Percentiles rank a stretch among this genome's conserved stretches.
Evolutionary conservation across 2,329 filamentous ascomycete species (phyloP).

Genomic region (Lecanicillium sp.): DNA sequence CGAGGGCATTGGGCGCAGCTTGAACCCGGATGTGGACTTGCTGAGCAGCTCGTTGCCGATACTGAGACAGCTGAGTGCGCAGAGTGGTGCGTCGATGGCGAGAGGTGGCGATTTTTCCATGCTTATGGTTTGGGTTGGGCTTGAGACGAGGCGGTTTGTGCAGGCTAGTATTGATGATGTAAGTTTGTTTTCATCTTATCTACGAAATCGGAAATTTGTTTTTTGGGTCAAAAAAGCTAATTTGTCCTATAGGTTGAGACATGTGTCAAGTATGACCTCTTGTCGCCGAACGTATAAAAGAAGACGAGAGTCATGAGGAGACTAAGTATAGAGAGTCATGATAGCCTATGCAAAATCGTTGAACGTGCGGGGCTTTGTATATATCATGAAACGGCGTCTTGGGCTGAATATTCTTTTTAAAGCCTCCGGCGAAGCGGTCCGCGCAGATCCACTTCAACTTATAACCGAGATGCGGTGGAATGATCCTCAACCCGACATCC

Average conservation of each 20-base stretch:
- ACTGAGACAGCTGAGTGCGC: slow-evolving; percentile 74
- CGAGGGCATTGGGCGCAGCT: slow-evolving; percentile 82
- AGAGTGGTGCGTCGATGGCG: slow-evolving; percentile 62
- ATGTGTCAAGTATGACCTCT: slow-evolving; percentile 83
- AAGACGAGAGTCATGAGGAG: neutral
- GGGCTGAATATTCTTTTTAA: too few relatives aligned
- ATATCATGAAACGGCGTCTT: too few relatives aligned
- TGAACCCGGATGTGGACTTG: slow-evolving; percentile 82
- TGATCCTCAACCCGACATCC: too few relatives aligned
- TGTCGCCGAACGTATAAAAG: slow-evolving; percentile 79
- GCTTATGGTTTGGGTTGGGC: slow-evolving; percentile 82
- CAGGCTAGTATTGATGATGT: slow-evolving; percentile 86
- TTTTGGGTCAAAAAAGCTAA: slow-evolving; percentile 8
- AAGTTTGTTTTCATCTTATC: slow-evolving; percentile 27
- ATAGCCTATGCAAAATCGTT: too few relatives aligned
- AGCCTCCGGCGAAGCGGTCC: too few relatives aligned
- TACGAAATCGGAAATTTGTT: neutral
- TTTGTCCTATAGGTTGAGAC: slow-evolving; percentile 58
- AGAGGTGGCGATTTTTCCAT: slow-evolving; percentile 68
- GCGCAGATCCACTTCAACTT: too few relatives aligned
- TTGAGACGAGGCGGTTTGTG: slow-evolving; percentile 82
- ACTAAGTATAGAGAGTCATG: slow-evolving; percentile 4
- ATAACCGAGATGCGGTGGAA: too few relatives aligned
- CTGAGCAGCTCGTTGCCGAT: slow-evolving; percentile 84
- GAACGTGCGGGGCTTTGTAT: too few relatives aligned